These are phyloP conservation scores for Melaleuca quinquenervia DNA, from an alignment of 345 rosid genomes.

Conservation along the genomic window DNA sequence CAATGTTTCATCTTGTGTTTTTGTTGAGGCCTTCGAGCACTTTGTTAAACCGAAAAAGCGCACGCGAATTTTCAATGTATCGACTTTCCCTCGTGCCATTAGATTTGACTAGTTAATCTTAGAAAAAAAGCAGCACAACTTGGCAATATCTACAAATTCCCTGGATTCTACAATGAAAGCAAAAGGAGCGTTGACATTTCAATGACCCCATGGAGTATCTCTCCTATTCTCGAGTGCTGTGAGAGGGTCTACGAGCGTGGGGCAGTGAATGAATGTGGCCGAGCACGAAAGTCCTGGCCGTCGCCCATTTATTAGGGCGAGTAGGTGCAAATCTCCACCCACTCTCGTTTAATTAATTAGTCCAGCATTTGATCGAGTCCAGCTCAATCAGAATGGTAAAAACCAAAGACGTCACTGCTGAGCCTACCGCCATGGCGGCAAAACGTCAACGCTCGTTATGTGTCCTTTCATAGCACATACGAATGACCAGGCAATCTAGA, in stretches of 20 bases:
- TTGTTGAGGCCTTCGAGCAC: neutral
- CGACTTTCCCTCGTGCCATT: neutral
- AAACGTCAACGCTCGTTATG: neutral
- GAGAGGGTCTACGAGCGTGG: neutral
- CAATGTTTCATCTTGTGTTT: no score
- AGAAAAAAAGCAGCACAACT: neutral
- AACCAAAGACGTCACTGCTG: neutral
- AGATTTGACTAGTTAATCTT: neutral
- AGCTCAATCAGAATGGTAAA: neutral
- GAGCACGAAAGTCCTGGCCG: neutral
- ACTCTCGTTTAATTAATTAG: neutral
- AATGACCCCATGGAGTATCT: neutral
- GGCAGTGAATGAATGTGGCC: neutral
- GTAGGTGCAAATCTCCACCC: slow-evolving; percentile 9
- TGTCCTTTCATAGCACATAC: neutral
- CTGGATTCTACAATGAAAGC: neutral
- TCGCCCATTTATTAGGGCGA: neutral
- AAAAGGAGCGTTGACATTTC: neutral
- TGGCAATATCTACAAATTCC: neutral
- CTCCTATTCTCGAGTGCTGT: neutral
- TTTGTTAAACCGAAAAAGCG: neutral
- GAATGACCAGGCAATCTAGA: neutral
- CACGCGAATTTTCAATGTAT: neutral
- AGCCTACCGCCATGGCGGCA: neutral
- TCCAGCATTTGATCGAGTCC: neutral